Conservation (phyloP, 192 early-diverging fungal species). For the Phlyctochytrium planicorne region DNA sequence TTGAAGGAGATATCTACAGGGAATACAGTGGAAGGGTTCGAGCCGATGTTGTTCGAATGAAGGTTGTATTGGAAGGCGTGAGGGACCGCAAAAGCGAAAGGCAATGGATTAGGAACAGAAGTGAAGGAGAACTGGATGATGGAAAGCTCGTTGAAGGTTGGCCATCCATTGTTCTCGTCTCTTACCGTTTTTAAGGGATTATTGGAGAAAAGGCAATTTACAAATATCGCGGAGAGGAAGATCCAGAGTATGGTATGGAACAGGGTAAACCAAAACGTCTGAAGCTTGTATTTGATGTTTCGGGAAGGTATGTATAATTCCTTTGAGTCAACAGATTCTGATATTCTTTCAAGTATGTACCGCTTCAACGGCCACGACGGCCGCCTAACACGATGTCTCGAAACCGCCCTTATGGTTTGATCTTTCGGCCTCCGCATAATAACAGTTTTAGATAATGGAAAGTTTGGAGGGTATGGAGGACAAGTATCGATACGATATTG, state of each 20-base stretch:
- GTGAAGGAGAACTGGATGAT: constrained; percentile 78
- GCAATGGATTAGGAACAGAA: constrained; percentile 78
- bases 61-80: constrained; percentile 69
- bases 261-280: constrained; percentile 76
- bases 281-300: constrained; percentile 78
- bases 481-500: constrained; percentile 75
- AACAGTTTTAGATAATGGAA: constrained; percentile 55
- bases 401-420: constrained; percentile 37
- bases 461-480: constrained; percentile 72
- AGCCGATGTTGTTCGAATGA: constrained; percentile 68
- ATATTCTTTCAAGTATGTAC: constrained; percentile 53
- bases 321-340: no score
- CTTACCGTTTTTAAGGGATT: constrained; percentile 49
- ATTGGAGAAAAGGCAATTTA: constrained; percentile 77
- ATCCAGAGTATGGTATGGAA: constrained; percentile 70
- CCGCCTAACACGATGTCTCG: constrained; percentile 38
- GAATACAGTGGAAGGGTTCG: constrained; percentile 48
- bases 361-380: constrained; percentile 46
- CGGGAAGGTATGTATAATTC: constrained; percentile 71
- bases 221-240: constrained; percentile 75
- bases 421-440: neutral
- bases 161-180: neutral
- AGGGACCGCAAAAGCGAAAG: constrained; percentile 78
- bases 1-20: constrained; percentile 47
- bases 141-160: constrained; percentile 62